Evolutionary conservation across 2,329 filamentous ascomycete species (phyloP).

Genomic region (Fusarium compactum): DNA sequence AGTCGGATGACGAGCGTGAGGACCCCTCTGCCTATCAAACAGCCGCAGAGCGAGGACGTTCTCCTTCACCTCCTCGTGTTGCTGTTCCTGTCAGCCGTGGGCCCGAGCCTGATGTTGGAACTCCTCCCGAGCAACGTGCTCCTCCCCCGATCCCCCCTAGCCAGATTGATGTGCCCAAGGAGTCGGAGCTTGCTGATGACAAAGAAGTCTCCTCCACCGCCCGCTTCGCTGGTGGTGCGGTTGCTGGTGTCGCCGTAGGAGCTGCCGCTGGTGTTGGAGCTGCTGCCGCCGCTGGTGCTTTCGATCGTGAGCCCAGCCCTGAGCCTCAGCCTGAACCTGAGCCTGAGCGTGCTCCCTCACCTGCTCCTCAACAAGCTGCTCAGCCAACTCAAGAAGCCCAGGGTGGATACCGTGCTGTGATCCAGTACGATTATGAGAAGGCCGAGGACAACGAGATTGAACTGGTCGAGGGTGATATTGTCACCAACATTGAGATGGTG

Average conservation of each 20-base stretch:
- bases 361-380: constrained; percentile 20
- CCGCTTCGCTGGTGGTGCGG: constrained; percentile 69
- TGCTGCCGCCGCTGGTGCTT: constrained; percentile 37
- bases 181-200: constrained; percentile 74
- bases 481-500: constrained; percentile 95
- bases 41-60: constrained; percentile 59
- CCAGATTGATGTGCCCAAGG: constrained; percentile 72
- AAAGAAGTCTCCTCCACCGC: constrained; percentile 69
- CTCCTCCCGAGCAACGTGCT: constrained; percentile 61
- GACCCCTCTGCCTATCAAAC: constrained; percentile 58
- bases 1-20: constrained; percentile 64
- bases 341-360: constrained; percentile 18
- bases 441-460: constrained; percentile 98
- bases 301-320: constrained; percentile 42
- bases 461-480: constrained; percentile 85
- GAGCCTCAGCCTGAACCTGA: constrained; percentile 32
- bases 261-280: constrained; percentile 38
- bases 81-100: constrained; percentile 85
- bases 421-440: constrained; percentile 97
- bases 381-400: constrained; percentile 45
- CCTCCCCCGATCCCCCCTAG: constrained; percentile 72
- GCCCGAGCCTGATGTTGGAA: constrained; percentile 65
- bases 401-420: constrained; percentile 77
- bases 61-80: constrained; percentile 81
- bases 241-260: constrained; percentile 54